Percentiles rank a stretch among this genome's conserved stretches.
phyloP scores from a whole-genome alignment of 345 rosid genomes.

The Gossypium longicalyx region DNA sequence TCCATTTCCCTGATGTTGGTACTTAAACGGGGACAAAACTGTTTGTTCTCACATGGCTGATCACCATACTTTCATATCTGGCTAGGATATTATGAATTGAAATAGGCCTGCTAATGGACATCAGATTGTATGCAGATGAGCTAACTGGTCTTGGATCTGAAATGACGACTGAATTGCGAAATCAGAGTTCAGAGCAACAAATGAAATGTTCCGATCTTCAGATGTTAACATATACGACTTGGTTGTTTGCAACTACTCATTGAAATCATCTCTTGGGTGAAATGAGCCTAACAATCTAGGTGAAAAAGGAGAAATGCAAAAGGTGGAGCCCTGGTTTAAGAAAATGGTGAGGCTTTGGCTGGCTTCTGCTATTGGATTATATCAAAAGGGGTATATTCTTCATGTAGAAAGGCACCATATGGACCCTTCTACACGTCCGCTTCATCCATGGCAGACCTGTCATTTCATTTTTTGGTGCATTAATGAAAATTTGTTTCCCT shows the following conservation, averaged over 20 bases:
- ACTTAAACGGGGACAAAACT: too few relatives aligned
- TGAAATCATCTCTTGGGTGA: conserved; percentile 9
- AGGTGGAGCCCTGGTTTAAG: not conserved
- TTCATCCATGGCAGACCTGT: not conserved
- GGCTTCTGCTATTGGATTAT: not conserved
- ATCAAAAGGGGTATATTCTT: conserved; percentile 2
- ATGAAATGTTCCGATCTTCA: not conserved
- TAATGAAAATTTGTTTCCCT: not conserved
- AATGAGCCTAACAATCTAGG: conserved; percentile 15
- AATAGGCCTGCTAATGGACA: not conserved
- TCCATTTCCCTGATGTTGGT: not conserved
- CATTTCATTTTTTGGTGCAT: not conserved
- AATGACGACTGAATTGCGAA: not conserved
- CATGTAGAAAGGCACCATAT: conserved; percentile 10
- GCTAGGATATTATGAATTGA: too few relatives aligned
- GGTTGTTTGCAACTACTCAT: conserved; percentile 4
- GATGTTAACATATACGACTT: not conserved
- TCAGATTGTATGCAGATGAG: not conserved
- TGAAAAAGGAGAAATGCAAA: not conserved
- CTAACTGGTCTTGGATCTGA: not conserved
- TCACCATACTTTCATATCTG: not conserved
- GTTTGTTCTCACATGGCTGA: not conserved
- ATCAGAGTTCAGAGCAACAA: not conserved
- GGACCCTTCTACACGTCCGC: conserved; percentile 17
- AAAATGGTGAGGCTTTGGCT: conserved; percentile 15